A percentile compares a stretch with the other conserved stretches of the same genome.
phyloP scores from a whole-genome alignment of 2,329 filamentous ascomycete genomes.

The Aspergillus novofumigatus region DNA sequence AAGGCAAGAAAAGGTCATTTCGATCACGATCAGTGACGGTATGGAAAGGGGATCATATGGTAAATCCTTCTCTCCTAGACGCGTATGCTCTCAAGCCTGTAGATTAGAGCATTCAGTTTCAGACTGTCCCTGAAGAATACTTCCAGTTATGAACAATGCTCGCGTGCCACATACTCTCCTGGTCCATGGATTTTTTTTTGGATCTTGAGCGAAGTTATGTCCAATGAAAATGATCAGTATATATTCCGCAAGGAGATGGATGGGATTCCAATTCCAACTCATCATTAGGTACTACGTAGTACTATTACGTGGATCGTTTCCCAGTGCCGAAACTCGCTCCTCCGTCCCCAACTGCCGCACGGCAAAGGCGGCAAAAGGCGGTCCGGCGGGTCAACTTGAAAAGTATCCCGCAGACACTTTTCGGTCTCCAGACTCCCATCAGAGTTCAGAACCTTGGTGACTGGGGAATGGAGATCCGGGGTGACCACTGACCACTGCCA shows the following conservation, averaged over 20 bases:
- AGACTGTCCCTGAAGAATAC: background rate
- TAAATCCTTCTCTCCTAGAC: background rate
- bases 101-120: background rate
- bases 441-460: background rate
- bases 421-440: background rate
- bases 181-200: no score
- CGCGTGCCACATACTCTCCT: no score
- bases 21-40: background rate
- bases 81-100: background rate
- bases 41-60: no score
- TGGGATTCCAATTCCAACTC: no score
- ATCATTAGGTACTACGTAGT: no score
- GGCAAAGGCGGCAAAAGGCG: background rate
- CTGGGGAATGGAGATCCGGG: background rate
- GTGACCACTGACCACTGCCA: background rate
- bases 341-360: background rate
- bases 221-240: no score
- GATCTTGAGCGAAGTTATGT: no score
- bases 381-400: background rate
- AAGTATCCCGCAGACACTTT: background rate
- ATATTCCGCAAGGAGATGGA: background rate
- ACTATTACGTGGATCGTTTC: background rate
- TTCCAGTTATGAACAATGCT: background rate
- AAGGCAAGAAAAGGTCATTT: background rate
- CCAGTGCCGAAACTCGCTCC: background rate